Conservation (phyloP, 2,329 filamentous ascomycete species). For the Hypoxylon sp. region DNA sequence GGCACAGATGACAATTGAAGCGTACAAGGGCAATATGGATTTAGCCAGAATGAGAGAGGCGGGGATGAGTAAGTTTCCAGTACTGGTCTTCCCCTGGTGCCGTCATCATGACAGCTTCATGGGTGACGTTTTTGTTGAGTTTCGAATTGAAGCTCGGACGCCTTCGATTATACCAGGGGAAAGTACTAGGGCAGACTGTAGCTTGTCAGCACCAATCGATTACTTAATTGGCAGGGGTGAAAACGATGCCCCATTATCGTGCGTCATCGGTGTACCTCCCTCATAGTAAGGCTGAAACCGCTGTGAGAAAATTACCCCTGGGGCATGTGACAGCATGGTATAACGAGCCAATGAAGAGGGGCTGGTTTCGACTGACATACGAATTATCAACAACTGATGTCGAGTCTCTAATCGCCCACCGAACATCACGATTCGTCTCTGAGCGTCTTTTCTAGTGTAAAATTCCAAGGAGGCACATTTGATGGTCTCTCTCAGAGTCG, state of each 20-base stretch:
- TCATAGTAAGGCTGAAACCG: conserved; percentile 44
- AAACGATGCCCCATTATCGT: conserved; percentile 5
- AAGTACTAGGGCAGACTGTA: background rate
- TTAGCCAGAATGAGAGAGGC: conserved; percentile 3
- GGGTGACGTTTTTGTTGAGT: conserved; percentile 30
- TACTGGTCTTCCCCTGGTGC: conserved; percentile 2
- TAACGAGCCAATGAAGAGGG: conserved; percentile 7
- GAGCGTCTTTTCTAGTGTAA: background rate
- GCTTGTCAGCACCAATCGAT: conserved; percentile 14
- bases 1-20: conserved; percentile 22
- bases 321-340: background rate
- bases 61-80: background rate
- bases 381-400: background rate
- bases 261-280: conserved; percentile 12
- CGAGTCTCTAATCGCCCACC: background rate
- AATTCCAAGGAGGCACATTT: no score
- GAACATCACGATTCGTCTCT: background rate
- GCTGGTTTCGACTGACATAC: conserved; percentile 9
- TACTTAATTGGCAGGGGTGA: conserved; percentile 3
- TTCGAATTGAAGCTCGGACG: conserved; percentile 34
- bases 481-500: no score
- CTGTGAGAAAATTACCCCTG: background rate
- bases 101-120: conserved; percentile 38
- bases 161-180: conserved; percentile 14
- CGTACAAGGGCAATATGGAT: conserved; percentile 1